Evolutionary conservation across 805 yeast species (phyloP).

Genomic region (Teunomyces barrocoloradensis): DNA sequence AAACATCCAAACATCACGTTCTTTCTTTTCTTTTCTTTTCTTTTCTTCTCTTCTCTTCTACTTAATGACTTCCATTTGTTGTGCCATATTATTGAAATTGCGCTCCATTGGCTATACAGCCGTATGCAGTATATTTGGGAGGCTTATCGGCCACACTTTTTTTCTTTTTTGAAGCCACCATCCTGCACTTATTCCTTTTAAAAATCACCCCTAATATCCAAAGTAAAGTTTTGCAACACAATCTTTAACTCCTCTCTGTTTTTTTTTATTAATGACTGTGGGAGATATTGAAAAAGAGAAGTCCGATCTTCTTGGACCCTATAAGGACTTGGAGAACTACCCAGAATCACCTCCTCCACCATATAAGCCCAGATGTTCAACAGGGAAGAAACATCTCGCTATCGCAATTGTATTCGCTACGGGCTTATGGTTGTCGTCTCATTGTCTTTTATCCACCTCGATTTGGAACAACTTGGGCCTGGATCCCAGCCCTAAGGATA

Average conservation of each 20-base stretch:
- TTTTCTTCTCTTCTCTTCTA: too few relatives aligned
- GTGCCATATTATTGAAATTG: too few relatives aligned
- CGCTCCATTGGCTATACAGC: too few relatives aligned
- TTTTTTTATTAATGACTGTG: neutral
- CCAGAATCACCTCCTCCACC: neutral
- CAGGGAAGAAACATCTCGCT: neutral
- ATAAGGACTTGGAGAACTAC: neutral
- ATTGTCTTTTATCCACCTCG: neutral
- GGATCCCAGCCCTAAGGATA: neutral
- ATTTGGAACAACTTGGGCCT: neutral
- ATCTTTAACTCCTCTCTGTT: too few relatives aligned
- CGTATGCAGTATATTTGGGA: too few relatives aligned
- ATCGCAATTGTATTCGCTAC: neutral
- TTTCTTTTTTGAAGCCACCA: neutral
- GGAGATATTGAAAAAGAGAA: neutral
- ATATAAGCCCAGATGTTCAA: neutral
- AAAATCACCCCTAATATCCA: neutral
- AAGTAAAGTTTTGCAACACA: neutral
- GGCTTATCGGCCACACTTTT: neutral
- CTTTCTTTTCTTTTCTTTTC: too few relatives aligned
- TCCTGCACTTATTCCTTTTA: neutral
- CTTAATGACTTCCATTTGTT: too few relatives aligned
- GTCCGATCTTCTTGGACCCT: neutral
- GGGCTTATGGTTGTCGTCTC: neutral
- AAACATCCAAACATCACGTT: too few relatives aligned